A percentile compares a stretch with the other conserved stretches of the same genome.
These are phyloP conservation scores for Phytophthora pinifolia DNA, from an alignment of 352 stramenopile species.

Conservation along the genomic window DNA sequence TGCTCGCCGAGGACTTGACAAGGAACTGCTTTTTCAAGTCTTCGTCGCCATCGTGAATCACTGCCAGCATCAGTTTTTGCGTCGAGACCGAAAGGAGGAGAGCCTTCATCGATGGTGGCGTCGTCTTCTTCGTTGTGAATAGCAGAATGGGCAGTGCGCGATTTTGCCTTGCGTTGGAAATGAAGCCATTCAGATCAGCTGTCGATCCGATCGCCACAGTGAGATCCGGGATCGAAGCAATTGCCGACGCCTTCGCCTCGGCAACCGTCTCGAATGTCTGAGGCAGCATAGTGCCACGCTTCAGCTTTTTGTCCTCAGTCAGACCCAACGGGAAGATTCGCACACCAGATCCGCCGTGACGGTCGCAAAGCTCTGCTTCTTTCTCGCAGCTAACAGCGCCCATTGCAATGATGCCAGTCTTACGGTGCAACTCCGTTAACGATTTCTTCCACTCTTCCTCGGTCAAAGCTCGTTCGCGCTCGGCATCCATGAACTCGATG, in stretches of 20 bases:
- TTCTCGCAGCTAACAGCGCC: constrained; percentile 55
- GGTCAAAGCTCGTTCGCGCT: constrained; percentile 32
- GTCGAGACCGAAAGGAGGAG: constrained; percentile 60
- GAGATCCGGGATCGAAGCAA: constrained; percentile 51
- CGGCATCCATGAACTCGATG: constrained; percentile 50
- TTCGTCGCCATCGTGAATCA: constrained; percentile 54
- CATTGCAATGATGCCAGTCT: constrained; percentile 57
- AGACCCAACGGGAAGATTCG: constrained; percentile 53
- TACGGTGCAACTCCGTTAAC: constrained; percentile 53
- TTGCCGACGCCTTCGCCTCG: constrained; percentile 45
- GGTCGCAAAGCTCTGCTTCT: constrained; percentile 47
- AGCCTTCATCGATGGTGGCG: constrained; percentile 57
- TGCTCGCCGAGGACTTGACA: constrained; percentile 32
- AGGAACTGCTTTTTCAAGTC: constrained; percentile 70
- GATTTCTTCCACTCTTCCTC: constrained; percentile 52
- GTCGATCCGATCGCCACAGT: constrained; percentile 45
- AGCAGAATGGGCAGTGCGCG: constrained; percentile 60
- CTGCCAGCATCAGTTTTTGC: constrained; percentile 50
- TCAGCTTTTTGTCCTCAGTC: constrained; percentile 27
- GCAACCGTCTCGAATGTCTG: constrained; percentile 49
- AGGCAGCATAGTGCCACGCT: constrained; percentile 38
- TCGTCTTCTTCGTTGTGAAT: constrained; percentile 57
- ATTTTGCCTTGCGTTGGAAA: constrained; percentile 34
- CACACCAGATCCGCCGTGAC: constrained; percentile 48
- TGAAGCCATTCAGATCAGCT: constrained; percentile 60